Conservation (phyloP, 371 early-diverging fungal genomes). For the Mucor velutinosus region DNA sequence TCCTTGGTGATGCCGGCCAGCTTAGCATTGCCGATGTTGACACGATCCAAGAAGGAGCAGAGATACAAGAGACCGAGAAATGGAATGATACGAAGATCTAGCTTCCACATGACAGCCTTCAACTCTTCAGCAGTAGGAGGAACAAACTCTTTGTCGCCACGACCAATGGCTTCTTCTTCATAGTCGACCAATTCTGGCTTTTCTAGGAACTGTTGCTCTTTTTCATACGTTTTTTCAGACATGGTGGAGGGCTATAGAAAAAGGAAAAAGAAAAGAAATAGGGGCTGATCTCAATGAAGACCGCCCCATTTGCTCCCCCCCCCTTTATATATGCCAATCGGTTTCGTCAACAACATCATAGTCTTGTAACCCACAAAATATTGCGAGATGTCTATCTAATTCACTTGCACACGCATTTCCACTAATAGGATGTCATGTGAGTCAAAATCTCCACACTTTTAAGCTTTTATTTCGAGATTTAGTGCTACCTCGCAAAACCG, state of each 20-base stretch:
- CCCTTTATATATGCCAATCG: neutral
- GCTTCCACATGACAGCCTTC: conserved; percentile 40
- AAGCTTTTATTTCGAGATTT: conserved; percentile 6
- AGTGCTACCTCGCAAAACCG: conserved; percentile 2
- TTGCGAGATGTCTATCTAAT: neutral
- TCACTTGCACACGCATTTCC: neutral
- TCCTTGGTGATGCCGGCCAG: conserved; percentile 52
- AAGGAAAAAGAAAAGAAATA: neutral
- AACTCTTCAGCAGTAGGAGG: conserved; percentile 26
- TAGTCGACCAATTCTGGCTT: conserved; percentile 6
- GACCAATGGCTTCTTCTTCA: conserved; percentile 2
- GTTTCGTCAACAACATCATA: neutral
- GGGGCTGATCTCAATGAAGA: neutral
- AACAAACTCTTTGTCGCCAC: conserved; percentile 10
- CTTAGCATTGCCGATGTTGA: conserved; percentile 64
- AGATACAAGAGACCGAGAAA: conserved; percentile 54
- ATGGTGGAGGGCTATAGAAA: neutral
- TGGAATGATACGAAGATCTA: conserved; percentile 47
- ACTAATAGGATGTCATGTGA: conserved; percentile 5
- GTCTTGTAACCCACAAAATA: neutral
- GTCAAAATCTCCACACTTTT: conserved; percentile 9
- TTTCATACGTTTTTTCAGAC: conserved; percentile 3
- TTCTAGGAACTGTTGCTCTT: neutral
- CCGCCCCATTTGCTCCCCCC: neutral
- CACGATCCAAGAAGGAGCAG: conserved; percentile 56